Evolutionary conservation across 2,329 filamentous ascomycete genomes (phyloP).

Genomic region (Emydomyces testavorans): DNA sequence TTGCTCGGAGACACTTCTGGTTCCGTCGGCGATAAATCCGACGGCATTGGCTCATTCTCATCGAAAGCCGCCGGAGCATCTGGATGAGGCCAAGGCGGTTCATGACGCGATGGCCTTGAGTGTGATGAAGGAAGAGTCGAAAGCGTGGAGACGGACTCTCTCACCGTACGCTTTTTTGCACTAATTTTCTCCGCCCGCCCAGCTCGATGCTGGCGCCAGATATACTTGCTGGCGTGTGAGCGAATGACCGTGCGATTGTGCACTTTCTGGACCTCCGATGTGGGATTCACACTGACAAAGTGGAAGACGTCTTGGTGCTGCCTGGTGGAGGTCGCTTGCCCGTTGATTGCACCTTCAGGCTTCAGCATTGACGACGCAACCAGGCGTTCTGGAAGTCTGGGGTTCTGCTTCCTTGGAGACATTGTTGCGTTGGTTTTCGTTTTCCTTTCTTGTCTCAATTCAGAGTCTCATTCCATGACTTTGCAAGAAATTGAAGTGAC

Average conservation of each 20-base stretch:
- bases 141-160: not conserved
- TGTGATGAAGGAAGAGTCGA: not conserved
- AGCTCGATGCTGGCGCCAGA: conserved; percentile 19
- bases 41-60: not conserved
- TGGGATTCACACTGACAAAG: conserved; percentile 19
- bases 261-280: conserved; percentile 16
- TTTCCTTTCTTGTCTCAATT: not conserved
- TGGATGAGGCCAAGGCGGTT: not conserved
- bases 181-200: conserved; percentile 8
- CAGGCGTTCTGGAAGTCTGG: conserved; percentile 2
- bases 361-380: not conserved
- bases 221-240: conserved; percentile 19
- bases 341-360: not conserved
- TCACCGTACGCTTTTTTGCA: not conserved
- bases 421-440: no score
- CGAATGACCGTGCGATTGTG: conserved; percentile 18
- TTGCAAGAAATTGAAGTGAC: not conserved
- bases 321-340: not conserved
- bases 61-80: not conserved
- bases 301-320: conserved; percentile 15
- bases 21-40: not conserved
- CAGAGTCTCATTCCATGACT: not conserved
- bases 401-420: conserved; percentile 1
- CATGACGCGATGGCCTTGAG: not conserved
- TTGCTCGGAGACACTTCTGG: not conserved